Conservation (phyloP, 192 early-diverging fungal genomes). For the Backusella circina region DNA sequence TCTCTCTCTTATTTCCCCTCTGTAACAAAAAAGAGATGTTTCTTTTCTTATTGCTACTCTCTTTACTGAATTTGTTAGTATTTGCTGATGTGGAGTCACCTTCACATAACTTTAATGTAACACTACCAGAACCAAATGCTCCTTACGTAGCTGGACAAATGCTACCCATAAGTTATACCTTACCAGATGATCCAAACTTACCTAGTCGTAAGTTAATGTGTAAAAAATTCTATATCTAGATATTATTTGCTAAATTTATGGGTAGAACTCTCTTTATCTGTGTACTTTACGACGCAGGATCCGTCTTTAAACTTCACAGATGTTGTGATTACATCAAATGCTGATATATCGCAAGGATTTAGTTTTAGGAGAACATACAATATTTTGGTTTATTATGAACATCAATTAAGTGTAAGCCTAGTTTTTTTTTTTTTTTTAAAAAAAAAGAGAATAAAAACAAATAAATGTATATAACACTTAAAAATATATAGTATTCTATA, state of each 20-base stretch:
- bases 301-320: slow-evolving; percentile 14
- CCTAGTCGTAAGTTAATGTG: slow-evolving; percentile 14
- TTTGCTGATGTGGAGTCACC: slow-evolving; percentile 17
- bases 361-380: slow-evolving; percentile 22
- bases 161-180: slow-evolving; percentile 23
- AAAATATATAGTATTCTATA: slow-evolving; percentile 20
- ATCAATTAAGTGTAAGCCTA: slow-evolving; percentile 19
- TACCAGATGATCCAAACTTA: slow-evolving; percentile 14
- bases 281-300: slow-evolving; percentile 19
- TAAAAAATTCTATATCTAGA: not conserved
- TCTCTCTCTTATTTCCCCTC: not conserved
- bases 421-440: not conserved
- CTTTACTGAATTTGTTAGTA: not conserved
- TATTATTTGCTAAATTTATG: not conserved
- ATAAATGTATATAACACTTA: not conserved
- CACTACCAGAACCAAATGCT: slow-evolving; percentile 22
- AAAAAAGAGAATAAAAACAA: not conserved
- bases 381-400: slow-evolving; percentile 22
- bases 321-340: slow-evolving; percentile 21
- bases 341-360: slow-evolving; percentile 25
- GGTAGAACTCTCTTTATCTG: slow-evolving; percentile 9
- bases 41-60: slow-evolving; percentile 1
- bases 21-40: slow-evolving; percentile 1
- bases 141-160: slow-evolving; percentile 31
- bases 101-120: slow-evolving; percentile 25